Evolutionary conservation across 2,329 filamentous ascomycete genomes (phyloP), one percentile per base, ranked within the genome.

Genomic region (Geosmithia morbida): DNA sequence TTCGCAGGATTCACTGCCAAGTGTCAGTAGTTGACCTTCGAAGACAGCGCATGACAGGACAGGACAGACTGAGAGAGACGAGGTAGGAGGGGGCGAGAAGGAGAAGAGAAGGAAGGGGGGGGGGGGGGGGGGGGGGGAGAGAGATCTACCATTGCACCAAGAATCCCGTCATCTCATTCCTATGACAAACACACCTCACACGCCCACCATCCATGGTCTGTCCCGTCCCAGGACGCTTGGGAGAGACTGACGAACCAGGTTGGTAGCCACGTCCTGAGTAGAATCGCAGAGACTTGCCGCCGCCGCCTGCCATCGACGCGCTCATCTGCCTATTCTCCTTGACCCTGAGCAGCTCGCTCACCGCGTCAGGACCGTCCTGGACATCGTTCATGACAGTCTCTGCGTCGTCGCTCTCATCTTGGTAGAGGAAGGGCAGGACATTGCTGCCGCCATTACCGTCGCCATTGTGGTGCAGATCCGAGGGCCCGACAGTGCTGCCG

Each of bases 81-180:
- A 30, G 29, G 7, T 11, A 7, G 7, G 29, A 30, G 29, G 11
- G 7, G 11, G 29, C 6, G 29, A 30, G 29, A 30, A 22, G 19
- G 29, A 30, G 46, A 45, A n/a, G n/a, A n/a, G n/a, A n/a, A n/a
- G n/a, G n/a, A n/a, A n/a, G n/a, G n/a, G n/a, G n/a, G n/a, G n/a
- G n/a, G n/a, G n/a, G n/a, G n/a, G n/a, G n/a, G n/a, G n/a, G n/a
- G n/a, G n/a, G n/a, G n/a, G n/a, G n/a, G n/a, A n/a, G n/a, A n/a
- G n/a, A n/a, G n/a, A 44, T 41, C 45, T 43, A 82, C 79, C 79
- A 83, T 61, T 80, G 76, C 49, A 83, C 70, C 70, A 82, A 72
- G 53, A 78, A 78, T 49, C 65, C 66, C 52, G 72, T 68, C 45
- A 69, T 67, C 43, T 69, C 66, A 42, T 70, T 66, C 46, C 62